Percentiles rank a stretch among this genome's conserved stretches.
phyloP scores from a whole-genome alignment of 768 basidiomycete species.

The Kwoniella botswanensis region DNA sequence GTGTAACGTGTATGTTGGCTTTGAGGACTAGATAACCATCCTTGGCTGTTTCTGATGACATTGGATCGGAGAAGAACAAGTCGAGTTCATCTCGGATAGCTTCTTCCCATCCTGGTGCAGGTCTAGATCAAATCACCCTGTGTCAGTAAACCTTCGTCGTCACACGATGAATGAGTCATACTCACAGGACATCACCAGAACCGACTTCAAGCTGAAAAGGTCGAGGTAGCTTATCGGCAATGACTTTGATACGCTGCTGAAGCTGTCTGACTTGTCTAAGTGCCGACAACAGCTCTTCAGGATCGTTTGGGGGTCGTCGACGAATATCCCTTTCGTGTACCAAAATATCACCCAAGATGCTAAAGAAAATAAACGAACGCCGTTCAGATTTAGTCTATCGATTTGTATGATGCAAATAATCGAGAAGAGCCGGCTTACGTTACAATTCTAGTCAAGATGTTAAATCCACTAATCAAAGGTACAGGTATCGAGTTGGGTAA shows the following conservation, averaged over 20 bases:
- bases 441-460: slow-evolving; percentile 31
- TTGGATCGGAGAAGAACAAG: slow-evolving; percentile 40
- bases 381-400: too few species aligned
- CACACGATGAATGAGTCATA: too few species aligned
- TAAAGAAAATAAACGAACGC: not conserved
- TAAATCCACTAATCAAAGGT: slow-evolving; percentile 37
- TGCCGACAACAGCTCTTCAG: slow-evolving; percentile 30
- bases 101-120: slow-evolving; percentile 44
- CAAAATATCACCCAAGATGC: slow-evolving; percentile 37
- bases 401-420: not conserved
- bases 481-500: slow-evolving; percentile 24
- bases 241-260: slow-evolving; percentile 27
- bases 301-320: slow-evolving; percentile 30
- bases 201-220: slow-evolving; percentile 34
- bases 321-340: slow-evolving; percentile 37
- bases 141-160: too few species aligned
- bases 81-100: slow-evolving; percentile 37
- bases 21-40: slow-evolving; percentile 38
- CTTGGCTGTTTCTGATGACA: slow-evolving; percentile 38
- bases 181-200: slow-evolving; percentile 24
- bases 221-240: slow-evolving; percentile 30
- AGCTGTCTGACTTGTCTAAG: slow-evolving; percentile 30
- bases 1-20: slow-evolving; percentile 48
- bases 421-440: slow-evolving; percentile 22
- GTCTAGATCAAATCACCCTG: slow-evolving; percentile 18